Base-by-base conservation (phyloP, 140 eudicot species). In the Flaveria floridana region DNA sequence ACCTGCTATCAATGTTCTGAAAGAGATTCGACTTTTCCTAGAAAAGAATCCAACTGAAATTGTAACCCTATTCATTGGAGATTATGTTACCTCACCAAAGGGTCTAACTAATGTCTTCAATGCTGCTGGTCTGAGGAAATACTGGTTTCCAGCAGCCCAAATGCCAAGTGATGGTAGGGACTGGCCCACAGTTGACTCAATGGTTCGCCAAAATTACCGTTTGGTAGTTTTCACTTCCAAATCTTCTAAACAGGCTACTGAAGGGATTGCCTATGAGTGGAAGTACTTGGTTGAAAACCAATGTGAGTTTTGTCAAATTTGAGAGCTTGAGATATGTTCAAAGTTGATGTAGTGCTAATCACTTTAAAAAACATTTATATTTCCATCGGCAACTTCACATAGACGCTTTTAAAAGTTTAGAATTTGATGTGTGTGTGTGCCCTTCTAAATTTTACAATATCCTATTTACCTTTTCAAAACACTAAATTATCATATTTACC, bases 231-330 rank as follows among this genome's bases (percentile, higher is more conserved):
- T 95, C 78, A 95, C 96, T 55, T 95, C 97, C 41, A 91, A 86
- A 82, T 71, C 95, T 73, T 15, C 78, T 46, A 95, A 91, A 77
- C 95, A 95, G 80, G 76, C 89, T 42, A 58, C 86, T 4, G 97
- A 95, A 87, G 97, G 92, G 80, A 91, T 95, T 76, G 99, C 97
- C 16, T 91, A 88, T 46, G 89, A 88, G 46, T 95, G 99, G 99
- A 88, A 76, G 81, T 91, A 88, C 79, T 25, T 91, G 58, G 94
- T 86, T 50, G 97, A 95, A 61, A 93, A 90, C 53, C 98, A 93
- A 84, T 93, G 96, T 92, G 72, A 84, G 96, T 64, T 77, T 10
- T 8, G 7, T 52, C 75, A 28, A 70, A 18, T 28, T 51, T 20
- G 39, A 10, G 37, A 58, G 34, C 34, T 58, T 55, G 28, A 18